phyloP scores from a whole-genome alignment of 2,329 filamentous ascomycete genomes.

The Lojkania enalia region DNA sequence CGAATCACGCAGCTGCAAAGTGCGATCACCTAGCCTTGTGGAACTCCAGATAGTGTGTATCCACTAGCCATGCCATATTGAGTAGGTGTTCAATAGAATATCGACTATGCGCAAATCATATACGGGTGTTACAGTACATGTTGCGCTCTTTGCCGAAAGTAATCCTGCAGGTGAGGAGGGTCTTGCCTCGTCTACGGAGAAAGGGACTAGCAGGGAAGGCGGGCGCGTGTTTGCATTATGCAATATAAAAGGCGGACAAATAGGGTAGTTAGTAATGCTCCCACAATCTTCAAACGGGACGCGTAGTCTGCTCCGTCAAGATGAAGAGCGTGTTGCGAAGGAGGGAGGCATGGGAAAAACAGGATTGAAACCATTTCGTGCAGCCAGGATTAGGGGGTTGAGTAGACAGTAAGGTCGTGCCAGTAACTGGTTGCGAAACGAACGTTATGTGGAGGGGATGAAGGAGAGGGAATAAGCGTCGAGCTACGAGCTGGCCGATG shows the following conservation, averaged over 20 bases:
- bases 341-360: no score
- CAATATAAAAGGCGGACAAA: conserved; percentile 17
- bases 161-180: conserved; percentile 8
- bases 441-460: conserved; percentile 6
- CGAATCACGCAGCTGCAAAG: neutral
- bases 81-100: conserved; percentile 16
- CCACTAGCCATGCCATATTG: conserved; percentile 17
- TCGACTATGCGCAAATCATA: conserved; percentile 9
- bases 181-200: conserved; percentile 10
- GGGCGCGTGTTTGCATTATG: conserved; percentile 4
- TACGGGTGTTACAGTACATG: conserved; percentile 1
- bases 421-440: no score
- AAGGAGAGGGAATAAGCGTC: neutral
- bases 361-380: no score
- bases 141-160: conserved; percentile 4
- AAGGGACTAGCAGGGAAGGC: conserved; percentile 14
- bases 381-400: no score
- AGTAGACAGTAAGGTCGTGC: no score
- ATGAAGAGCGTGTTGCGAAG: conserved; percentile 1
- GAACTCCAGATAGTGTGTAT: conserved; percentile 5
- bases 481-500: neutral
- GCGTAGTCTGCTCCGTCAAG: conserved; percentile 3
- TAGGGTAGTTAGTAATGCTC: conserved; percentile 7
- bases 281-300: conserved; percentile 1
- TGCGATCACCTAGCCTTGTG: conserved; percentile 5